Evolutionary conservation across 306 rosid genomes (phyloP).

Genomic region (Medicago ruthenica): DNA sequence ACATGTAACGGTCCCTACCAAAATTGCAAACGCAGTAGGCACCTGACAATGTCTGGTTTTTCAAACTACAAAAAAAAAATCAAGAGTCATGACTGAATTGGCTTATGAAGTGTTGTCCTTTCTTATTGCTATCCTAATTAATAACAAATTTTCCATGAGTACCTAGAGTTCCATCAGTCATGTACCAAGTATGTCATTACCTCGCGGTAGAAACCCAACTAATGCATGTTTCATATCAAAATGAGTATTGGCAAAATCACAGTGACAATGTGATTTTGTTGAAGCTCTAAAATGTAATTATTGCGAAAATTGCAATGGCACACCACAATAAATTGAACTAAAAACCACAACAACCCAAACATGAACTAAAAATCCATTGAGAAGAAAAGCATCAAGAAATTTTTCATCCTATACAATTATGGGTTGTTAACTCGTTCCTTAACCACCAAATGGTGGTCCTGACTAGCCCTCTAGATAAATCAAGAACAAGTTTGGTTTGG

Average conservation of each 20-base stretch:
- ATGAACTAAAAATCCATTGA: too few relatives aligned
- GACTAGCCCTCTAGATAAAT: not conserved
- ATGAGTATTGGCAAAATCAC: too few relatives aligned
- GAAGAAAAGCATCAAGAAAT: not conserved
- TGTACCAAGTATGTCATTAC: too few relatives aligned
- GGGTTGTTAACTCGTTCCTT: not conserved
- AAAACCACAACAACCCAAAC: too few relatives aligned
- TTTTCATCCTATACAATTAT: not conserved
- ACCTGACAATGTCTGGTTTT: constrained; percentile 48
- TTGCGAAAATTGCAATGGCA: too few relatives aligned
- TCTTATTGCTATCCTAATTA: not conserved
- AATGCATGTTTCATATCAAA: too few relatives aligned
- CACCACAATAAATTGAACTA: too few relatives aligned
- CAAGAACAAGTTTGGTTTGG: not conserved
- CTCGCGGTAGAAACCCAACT: too few relatives aligned
- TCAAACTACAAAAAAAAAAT: not conserved
- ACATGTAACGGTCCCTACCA: constrained; percentile 44
- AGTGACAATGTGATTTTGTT: too few relatives aligned
- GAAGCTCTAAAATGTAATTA: too few relatives aligned
- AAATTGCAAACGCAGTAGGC: not conserved
- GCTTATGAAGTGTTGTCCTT: not conserved
- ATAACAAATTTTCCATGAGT: not conserved
- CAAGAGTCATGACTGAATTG: not conserved
- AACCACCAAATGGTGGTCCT: not conserved
- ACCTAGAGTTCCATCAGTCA: too few relatives aligned